Percentiles rank a stretch among this genome's conserved stretches.
These are phyloP conservation scores for Clavariopsis aquatica DNA, from an alignment of 495 filamentous ascomycete species.

Conservation along the genomic window DNA sequence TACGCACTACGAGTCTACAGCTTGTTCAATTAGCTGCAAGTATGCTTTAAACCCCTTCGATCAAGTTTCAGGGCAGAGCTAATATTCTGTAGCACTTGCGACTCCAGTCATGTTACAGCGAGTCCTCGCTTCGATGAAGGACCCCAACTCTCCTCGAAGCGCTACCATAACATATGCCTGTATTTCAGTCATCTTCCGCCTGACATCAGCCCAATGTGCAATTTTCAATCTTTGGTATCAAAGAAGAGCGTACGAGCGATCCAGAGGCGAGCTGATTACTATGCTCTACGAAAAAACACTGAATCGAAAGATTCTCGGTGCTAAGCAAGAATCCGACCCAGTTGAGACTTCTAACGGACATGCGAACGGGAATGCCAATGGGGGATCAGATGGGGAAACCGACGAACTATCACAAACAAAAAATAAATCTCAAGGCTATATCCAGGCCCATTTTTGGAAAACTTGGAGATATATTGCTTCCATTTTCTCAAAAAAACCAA, in stretches of 20 bases:
- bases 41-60: slow-evolving; percentile 29
- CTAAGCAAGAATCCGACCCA: slow-evolving; percentile 40
- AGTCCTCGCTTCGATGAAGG: slow-evolving; percentile 67
- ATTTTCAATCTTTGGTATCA: slow-evolving; percentile 75
- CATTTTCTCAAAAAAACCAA: slow-evolving; percentile 16
- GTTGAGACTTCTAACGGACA: slow-evolving; percentile 9
- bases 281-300: slow-evolving; percentile 86
- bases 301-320: slow-evolving; percentile 67
- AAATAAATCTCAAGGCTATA: background rate
- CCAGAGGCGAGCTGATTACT: slow-evolving; percentile 81
- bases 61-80: slow-evolving; percentile 7
- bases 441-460: background rate
- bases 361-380: slow-evolving; percentile 18
- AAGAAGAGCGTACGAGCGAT: slow-evolving; percentile 74
- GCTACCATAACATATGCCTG: slow-evolving; percentile 67
- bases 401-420: background rate
- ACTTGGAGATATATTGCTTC: background rate
- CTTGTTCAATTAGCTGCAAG: slow-evolving; percentile 63
- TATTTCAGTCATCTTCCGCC: slow-evolving; percentile 58
- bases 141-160: slow-evolving; percentile 50
- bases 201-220: slow-evolving; percentile 64
- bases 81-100: slow-evolving; percentile 50
- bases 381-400: slow-evolving; percentile 27
- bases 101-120: slow-evolving; percentile 70
- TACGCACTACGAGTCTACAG: slow-evolving; percentile 63